Evolutionary conservation across 2,329 filamentous ascomycete species (phyloP).

Genomic region (Colletotrichum simmondsii): DNA sequence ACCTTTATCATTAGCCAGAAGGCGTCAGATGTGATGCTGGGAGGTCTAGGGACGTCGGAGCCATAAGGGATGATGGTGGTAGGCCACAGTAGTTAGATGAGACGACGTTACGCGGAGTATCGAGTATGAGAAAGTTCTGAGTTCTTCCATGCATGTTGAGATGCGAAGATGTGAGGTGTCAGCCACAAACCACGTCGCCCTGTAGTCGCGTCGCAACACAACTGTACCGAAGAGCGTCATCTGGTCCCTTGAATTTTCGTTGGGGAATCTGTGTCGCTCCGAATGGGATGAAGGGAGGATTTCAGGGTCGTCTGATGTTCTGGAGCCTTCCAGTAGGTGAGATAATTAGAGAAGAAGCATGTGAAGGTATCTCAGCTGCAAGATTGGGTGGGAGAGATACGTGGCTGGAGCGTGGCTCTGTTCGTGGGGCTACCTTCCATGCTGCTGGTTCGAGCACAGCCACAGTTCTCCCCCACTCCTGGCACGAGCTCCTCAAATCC

Average conservation of each 20-base stretch:
- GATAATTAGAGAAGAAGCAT: background rate
- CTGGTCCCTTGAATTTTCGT: background rate
- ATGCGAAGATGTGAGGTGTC: background rate
- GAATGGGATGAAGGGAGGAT: constrained; percentile 7
- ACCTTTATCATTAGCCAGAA: constrained; percentile 68
- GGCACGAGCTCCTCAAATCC: constrained; percentile 25
- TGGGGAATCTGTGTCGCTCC: background rate
- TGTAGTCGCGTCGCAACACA: constrained; percentile 16
- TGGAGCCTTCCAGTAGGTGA: constrained; percentile 20
- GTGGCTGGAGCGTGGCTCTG: constrained; percentile 3
- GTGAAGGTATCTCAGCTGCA: constrained; percentile 15
- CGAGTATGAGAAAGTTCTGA: background rate
- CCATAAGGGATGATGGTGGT: background rate
- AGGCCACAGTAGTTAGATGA: background rate
- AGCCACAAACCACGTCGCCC: constrained; percentile 29
- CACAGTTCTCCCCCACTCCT: constrained; percentile 25
- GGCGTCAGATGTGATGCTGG: constrained; percentile 57
- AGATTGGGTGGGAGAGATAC: background rate
- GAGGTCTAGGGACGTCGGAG: background rate
- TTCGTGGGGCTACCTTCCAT: background rate
- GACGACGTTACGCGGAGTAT: background rate
- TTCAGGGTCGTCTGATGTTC: constrained; percentile 20
- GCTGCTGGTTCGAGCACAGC: background rate
- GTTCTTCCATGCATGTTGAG: constrained; percentile 6
- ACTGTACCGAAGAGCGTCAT: constrained; percentile 14